Evolutionary conservation across 495 filamentous ascomycete genomes (phyloP), one percentile per base, ranked within the genome.

Genomic region (Lichenothelia convexa): DNA sequence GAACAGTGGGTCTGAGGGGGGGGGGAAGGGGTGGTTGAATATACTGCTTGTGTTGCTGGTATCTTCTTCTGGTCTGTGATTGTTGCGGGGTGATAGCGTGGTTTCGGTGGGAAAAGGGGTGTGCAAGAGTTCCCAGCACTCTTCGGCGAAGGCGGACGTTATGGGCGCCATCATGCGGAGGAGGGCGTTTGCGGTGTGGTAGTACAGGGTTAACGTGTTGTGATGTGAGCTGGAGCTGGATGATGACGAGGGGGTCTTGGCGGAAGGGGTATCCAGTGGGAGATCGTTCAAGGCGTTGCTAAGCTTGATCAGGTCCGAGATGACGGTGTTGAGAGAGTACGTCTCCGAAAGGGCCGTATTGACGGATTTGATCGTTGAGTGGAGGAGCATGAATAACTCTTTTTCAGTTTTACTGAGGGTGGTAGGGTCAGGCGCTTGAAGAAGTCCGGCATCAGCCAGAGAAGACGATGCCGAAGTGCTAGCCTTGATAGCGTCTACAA

Each of bases 271-370:
- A 1, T 19, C 32, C 1, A 56, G 47, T 2, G 60, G 45, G 5
- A 56, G 51, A 31, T 36, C 55, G 16, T 51, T 41, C 18, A 92
- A 60, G 2, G 57, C 42, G 48, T 91, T 87, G 9, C 80, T 83
- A 2, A 93, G 64, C 13, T 67, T 70, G 57, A 78, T 93, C 22
- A 93, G 60, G 45, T 84, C 79, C 2, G 78, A 84, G 13, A 92
- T 68, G 22, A 78, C 67, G 2, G 80, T 89, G 54, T 92, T 93
- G 30, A 93, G 62, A 1, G 73, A 51, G 43, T 80, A 77, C 1
- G 80, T 77, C 22, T 65, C 63, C 37, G 75, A 61, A 38, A 85
- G 69, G n/a, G 76, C 71, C 4, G 58, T 52, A 1, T 75, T 83
- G 39, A 86, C 71, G n/a, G 64, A 73, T 1, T 43, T 39, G 27